Base-by-base conservation (phyloP, 768 basidiomycete genomes). In the Suillus alpinus region DNA sequence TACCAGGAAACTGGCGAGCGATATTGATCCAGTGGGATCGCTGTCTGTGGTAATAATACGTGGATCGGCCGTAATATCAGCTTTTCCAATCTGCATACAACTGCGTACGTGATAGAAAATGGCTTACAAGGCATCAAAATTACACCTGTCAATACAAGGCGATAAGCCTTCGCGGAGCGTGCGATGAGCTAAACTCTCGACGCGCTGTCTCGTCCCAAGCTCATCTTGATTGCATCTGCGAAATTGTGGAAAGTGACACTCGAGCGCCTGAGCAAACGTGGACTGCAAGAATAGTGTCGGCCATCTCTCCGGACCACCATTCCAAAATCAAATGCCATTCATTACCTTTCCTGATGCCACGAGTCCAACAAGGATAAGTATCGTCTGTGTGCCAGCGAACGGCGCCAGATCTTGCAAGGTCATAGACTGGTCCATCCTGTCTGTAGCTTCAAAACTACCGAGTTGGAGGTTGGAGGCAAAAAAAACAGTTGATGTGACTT, bases 171-270 rank as follows among this genome's bases (percentile, higher is more conserved):
- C 71, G 50, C 67, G 63, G 56, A 92, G 78, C 7, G 80, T 77
- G 26, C 74, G 64, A 60, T 84, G 74, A 6, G 84, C 87, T 40
- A 86, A 72, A 9, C 74, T 69, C 69, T 92, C 91, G 0, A 92
- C 91, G n/a, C 66, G 72, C 13, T 79, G 80, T 65, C 91, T 80
- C 66, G 79, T 78, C 18, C 90, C 92, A 46, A 94, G 79, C 58
- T 92, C 87, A 67, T 94, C 92, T 72, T 93, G 91, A 75, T 86
- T 91, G 71, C 89, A 92, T 65, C 89, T 80, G 47, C 77, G 76
- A 69, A 91, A 89, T 44, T 73, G 73, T 9, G 91, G 87, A 60
- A 81, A 81, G 65, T 86, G 73, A 5, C 69, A 62, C 67, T 91
- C 78, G 5, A 93, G 79, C n/a, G 86, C 84, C 64, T 85, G 72